Evolutionary conservation across 495 filamentous ascomycete genomes (phyloP).

Genomic region (Trichoderma asperelloides): DNA sequence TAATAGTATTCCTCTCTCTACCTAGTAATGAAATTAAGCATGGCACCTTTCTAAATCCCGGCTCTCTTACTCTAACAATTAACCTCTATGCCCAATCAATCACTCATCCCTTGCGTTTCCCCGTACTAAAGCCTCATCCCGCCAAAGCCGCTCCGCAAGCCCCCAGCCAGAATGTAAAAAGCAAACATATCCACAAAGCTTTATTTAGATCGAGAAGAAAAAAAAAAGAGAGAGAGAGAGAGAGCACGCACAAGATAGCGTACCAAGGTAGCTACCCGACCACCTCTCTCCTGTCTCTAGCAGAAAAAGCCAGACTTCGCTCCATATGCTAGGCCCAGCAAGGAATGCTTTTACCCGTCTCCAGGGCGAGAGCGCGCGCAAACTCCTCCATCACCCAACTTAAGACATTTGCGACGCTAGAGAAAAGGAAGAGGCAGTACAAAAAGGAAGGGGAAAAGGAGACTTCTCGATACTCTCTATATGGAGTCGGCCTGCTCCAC

Average conservation of each 20-base stretch:
- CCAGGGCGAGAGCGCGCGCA: neutral
- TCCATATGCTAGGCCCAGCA: neutral
- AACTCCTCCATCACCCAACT: neutral
- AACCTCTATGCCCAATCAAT: neutral
- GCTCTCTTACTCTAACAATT: too few species aligned
- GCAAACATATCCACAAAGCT: neutral
- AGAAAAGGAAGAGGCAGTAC: neutral
- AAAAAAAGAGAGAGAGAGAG: neutral
- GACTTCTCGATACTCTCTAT: too few species aligned
- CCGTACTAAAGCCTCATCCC: neutral
- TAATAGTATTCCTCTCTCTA: too few species aligned
- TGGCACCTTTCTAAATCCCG: neutral
- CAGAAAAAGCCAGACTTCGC: neutral
- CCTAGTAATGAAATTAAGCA: neutral
- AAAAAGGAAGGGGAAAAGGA: neutral
- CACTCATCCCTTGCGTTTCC: neutral
- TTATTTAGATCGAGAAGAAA: neutral
- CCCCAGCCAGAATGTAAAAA: neutral
- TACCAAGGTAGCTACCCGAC: neutral
- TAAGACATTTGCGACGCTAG: constrained; percentile 1
- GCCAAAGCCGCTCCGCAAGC: neutral
- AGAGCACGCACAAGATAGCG: too few species aligned
- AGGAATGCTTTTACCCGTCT: constrained; percentile 1
- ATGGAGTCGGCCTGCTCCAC: neutral
- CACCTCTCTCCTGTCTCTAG: neutral